Percentiles rank a stretch among this genome's conserved stretches.
These are phyloP conservation scores for Saussurea involucrata DNA, from an alignment of 129 eudicot genomes.

Conservation along the genomic window DNA sequence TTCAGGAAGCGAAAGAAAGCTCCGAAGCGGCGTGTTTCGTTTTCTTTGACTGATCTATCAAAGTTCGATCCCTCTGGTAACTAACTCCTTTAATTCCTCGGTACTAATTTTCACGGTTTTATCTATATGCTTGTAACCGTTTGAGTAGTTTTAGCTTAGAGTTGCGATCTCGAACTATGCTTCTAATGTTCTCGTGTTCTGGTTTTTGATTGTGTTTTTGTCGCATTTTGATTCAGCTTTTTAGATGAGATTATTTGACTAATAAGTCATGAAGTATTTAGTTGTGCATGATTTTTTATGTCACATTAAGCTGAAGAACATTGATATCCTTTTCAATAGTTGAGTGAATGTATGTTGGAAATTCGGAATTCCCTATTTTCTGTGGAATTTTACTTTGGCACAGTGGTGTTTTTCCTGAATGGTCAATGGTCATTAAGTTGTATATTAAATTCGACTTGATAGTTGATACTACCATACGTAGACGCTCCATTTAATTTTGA, in stretches of 20 bases:
- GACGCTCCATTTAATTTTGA: too few relatives aligned
- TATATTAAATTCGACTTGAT: neutral
- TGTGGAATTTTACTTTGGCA: neutral
- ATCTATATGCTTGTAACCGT: constrained; percentile 3
- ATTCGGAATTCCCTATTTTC: neutral
- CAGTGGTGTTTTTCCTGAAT: neutral
- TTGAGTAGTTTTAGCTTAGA: neutral
- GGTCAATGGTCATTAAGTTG: neutral
- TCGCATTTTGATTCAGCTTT: neutral
- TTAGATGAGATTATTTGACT: neutral
- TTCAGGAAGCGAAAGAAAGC: constrained; percentile 27
- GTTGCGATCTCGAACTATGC: neutral
- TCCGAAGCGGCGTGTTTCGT: constrained; percentile 38
- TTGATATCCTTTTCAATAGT: neutral
- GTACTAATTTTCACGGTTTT: constrained; percentile 31
- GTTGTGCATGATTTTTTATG: neutral
- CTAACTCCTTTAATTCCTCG: constrained; percentile 12
- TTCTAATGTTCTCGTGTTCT: neutral
- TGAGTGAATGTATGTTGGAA: neutral
- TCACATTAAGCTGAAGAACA: neutral
- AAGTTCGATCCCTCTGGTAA: constrained; percentile 42
- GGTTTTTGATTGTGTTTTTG: neutral
- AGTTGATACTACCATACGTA: neutral
- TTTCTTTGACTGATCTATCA: constrained; percentile 43
- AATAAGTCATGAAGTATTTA: neutral